phyloP scores from a whole-genome alignment of 176 grass and related monocot genomes.

The Aegilops sharonensis region DNA sequence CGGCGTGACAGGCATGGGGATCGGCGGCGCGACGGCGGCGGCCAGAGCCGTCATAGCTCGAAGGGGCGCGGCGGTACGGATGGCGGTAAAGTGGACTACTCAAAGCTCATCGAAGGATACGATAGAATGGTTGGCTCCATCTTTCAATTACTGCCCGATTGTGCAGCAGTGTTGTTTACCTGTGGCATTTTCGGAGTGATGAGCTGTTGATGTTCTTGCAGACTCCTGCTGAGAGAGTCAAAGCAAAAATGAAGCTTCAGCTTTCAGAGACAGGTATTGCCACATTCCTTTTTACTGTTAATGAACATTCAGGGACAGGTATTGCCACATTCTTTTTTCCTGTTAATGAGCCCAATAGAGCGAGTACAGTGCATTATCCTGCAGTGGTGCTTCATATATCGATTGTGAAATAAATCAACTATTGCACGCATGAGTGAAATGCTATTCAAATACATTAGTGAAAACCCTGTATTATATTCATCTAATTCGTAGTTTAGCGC shows the following conservation, averaged over 20 bases:
- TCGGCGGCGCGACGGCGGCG: slow-evolving; percentile 13
- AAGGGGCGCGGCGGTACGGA: slow-evolving; percentile 34
- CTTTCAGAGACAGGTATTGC: slow-evolving; percentile 76
- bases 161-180: not conserved
- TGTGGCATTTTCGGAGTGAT: not conserved
- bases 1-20: slow-evolving; percentile 41
- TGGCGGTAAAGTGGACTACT: slow-evolving; percentile 57
- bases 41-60: slow-evolving; percentile 35
- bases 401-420: slow-evolving; percentile 6
- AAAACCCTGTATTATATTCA: not conserved
- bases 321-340: too few species aligned
- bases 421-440: not conserved
- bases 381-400: not conserved
- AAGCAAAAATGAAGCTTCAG: slow-evolving; percentile 98
- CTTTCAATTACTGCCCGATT: not conserved
- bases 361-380: not conserved
- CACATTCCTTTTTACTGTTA: not conserved
- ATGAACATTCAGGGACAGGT: too few species aligned
- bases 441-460: not conserved
- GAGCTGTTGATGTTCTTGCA: slow-evolving; percentile 38
- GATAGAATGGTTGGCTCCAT: slow-evolving; percentile 65
- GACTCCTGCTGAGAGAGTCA: slow-evolving; percentile 87
- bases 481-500: not conserved
- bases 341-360: not conserved
- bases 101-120: slow-evolving; percentile 75